phyloP scores from a whole-genome alignment of 2,329 filamentous ascomycete species.

The Pestalotiopsis sp. region DNA sequence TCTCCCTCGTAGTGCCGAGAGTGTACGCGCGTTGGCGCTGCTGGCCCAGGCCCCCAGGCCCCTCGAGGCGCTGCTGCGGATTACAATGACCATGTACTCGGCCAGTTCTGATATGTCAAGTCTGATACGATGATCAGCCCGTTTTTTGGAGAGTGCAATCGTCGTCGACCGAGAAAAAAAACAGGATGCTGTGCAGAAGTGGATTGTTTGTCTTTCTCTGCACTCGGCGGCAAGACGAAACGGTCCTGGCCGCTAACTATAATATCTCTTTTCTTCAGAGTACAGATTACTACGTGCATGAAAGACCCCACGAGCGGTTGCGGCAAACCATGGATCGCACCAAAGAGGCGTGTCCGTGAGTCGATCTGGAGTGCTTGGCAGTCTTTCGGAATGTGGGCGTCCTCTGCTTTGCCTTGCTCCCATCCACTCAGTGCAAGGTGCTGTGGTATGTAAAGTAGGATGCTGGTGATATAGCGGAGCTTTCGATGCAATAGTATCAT shows the following conservation, averaged over 20 bases:
- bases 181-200: not conserved
- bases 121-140: not conserved
- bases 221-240: not conserved
- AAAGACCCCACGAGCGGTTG: not conserved
- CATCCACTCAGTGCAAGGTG: not conserved
- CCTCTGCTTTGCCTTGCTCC: not conserved
- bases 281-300: not conserved
- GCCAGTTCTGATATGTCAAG: not conserved
- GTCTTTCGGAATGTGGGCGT: constrained; percentile 3
- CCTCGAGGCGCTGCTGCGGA: not conserved
- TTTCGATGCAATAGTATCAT: not conserved
- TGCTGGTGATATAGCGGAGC: not conserved
- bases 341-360: not conserved
- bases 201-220: not conserved
- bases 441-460: not conserved
- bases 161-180: no score
- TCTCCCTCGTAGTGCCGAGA: not conserved
- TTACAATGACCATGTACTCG: not conserved
- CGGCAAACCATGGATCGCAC: not conserved
- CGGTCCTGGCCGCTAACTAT: not conserved
- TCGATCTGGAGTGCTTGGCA: not conserved
- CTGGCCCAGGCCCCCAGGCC: not conserved
- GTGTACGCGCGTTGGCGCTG: not conserved
- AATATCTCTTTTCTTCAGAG: not conserved
- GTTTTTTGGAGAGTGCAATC: not conserved